phyloP scores from a whole-genome alignment of 495 filamentous ascomycete species.

The Penicillium subrubescens region DNA sequence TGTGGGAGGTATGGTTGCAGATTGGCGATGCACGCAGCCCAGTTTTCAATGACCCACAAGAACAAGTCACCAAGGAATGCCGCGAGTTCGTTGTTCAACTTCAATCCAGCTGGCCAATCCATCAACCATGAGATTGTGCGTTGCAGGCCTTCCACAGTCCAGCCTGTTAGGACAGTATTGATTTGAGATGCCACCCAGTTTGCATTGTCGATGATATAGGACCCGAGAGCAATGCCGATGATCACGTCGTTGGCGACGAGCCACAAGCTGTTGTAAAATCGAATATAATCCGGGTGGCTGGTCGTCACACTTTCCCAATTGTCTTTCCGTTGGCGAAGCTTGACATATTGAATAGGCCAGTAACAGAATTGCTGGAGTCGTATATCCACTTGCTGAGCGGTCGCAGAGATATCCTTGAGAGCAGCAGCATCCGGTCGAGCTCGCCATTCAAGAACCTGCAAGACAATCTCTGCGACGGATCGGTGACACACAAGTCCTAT shows the following conservation, averaged over 20 bases:
- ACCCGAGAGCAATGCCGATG: constrained; percentile 93
- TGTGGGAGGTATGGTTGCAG: constrained; percentile 79
- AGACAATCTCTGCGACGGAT: constrained; percentile 73
- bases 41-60: constrained; percentile 97
- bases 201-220: constrained; percentile 95
- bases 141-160: constrained; percentile 87
- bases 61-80: constrained; percentile 93
- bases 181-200: constrained; percentile 83
- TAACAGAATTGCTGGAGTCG: constrained; percentile 98
- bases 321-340: constrained; percentile 79
- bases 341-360: constrained; percentile 96
- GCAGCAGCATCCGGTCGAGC: constrained; percentile 77
- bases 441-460: constrained; percentile 87
- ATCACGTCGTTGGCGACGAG: constrained; percentile 98
- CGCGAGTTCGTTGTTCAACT: constrained; percentile 93
- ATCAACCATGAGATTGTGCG: constrained; percentile 93
- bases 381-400: constrained; percentile 98
- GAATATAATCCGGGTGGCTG: constrained; percentile 96
- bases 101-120: constrained; percentile 96
- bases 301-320: constrained; percentile 96
- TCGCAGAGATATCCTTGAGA: constrained; percentile 93
- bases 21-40: constrained; percentile 80
- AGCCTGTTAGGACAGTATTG: constrained; percentile 72
- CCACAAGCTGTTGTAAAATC: constrained; percentile 99
- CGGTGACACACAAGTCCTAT: constrained; percentile 79